These are phyloP conservation scores for Talaromyces sp. DNA, from an alignment of 2,329 filamentous ascomycete species.

Conservation along the genomic window DNA sequence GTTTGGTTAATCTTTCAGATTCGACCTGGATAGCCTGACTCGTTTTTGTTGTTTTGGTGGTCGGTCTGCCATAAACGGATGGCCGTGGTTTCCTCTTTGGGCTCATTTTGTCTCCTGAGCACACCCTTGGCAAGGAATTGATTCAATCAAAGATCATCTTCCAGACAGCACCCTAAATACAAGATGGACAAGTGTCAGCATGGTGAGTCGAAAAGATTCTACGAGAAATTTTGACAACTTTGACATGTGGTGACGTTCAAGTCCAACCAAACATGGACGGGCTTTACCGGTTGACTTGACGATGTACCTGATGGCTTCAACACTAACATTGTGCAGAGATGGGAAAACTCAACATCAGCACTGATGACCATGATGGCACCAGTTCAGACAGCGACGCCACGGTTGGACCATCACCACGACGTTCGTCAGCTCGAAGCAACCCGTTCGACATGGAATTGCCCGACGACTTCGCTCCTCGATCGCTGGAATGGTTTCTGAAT, in stretches of 20 bases:
- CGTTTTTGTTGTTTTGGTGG: not conserved
- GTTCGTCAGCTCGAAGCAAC: constrained; percentile 5
- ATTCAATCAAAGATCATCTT: not conserved
- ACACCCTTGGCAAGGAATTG: not conserved
- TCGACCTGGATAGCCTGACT: not conserved
- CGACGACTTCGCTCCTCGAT: not conserved
- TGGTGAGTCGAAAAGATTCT: not conserved
- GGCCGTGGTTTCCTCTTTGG: not conserved
- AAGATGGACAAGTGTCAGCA: not conserved
- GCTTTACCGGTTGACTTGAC: not conserved
- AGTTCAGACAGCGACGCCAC: not conserved
- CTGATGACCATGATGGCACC: not conserved
- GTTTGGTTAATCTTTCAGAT: not conserved
- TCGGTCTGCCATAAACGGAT: not conserved
- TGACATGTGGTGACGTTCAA: not conserved
- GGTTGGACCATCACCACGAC: not conserved
- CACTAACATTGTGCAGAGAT: constrained; percentile 1
- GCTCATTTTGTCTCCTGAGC: not conserved
- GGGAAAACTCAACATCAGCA: not conserved
- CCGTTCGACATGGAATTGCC: constrained; percentile 9
- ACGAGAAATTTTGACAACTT: not conserved
- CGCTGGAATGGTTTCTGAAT: constrained; percentile 9
- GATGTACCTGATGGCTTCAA: not conserved
- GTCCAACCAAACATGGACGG: not conserved
- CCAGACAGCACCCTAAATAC: not conserved